A percentile compares a stretch with the other conserved stretches of the same genome.
Conservation (phyloP, 257 asterid genomes). For the Eustoma russellianum region DNA sequence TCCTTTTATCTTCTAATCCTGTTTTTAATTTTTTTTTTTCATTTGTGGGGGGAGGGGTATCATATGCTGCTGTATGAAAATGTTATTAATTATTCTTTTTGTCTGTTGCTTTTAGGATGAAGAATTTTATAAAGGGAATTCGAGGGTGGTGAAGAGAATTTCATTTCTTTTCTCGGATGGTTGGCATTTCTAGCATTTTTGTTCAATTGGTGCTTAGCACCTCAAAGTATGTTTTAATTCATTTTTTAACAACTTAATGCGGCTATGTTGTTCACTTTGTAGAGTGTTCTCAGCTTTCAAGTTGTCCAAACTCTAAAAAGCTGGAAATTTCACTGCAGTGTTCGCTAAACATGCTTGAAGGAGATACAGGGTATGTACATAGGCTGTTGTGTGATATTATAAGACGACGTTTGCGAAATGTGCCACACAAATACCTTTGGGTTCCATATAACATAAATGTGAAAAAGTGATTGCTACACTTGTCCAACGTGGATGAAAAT, state of each 20-base stretch:
- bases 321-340: constrained; percentile 57
- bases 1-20: too few species aligned
- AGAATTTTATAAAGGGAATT: constrained; percentile 35
- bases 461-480: too few species aligned
- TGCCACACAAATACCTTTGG: too few species aligned
- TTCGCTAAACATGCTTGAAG: constrained; percentile 92
- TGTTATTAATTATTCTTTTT: not conserved
- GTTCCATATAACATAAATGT: too few species aligned
- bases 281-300: constrained; percentile 33
- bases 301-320: constrained; percentile 33
- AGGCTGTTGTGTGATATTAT: not conserved
- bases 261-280: constrained; percentile 6
- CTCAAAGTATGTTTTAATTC: too few species aligned
- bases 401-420: too few species aligned
- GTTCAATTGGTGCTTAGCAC: not conserved
- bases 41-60: not conserved
- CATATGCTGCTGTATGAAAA: not conserved
- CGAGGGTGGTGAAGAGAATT: constrained; percentile 55
- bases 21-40: not conserved
- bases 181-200: constrained; percentile 6
- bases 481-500: too few species aligned
- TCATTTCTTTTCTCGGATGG: constrained; percentile 70
- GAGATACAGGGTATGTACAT: constrained; percentile 77
- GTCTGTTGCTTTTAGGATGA: constrained; percentile 35
- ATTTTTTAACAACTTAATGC: not conserved